Evolutionary conservation across 2,329 filamentous ascomycete genomes (phyloP), one percentile per base, ranked within the genome.

Genomic region (Monosporascus sp.): DNA sequence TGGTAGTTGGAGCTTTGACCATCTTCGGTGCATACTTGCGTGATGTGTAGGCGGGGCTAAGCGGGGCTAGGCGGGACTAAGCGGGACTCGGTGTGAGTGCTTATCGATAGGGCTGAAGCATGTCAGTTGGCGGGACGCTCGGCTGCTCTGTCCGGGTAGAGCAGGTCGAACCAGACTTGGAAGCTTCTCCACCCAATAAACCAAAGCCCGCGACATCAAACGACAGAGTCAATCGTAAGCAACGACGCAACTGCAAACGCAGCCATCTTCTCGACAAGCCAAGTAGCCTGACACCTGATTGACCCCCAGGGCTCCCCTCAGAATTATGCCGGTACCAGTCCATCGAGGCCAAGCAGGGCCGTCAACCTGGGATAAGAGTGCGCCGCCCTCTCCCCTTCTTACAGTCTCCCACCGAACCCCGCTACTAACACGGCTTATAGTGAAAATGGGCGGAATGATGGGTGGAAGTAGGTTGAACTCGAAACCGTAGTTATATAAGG

Each of bases 381-480:
- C 57, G 79, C 65, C 17, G 24, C 20, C 9, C 22, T 43, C 37
- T 9, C 11, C 43, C 6, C 22, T 18, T 14, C n/a, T 17, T 25
- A 7, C 11, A 31, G 17, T 46, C 8, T n/a, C 22, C n/a, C 6
- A 6, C 14, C 3, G 20, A 44, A 15, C 14, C 43, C 66, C 51
- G 52, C 50, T 52, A 60, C 68, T 70, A 65, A 69, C 66, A 25
- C 54, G 54, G 53, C 51, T 61, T 49, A 63, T 70, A 96, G 91
- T 92, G 72, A 97, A 96, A 80, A 97, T 97, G 91, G 94, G 94
- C 64, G 91, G 89, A 58, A 87, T 99, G 87, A 97, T 97, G 91
- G 94, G 94, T 63, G 90, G 91, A 70, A 95, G 93, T 97, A 88
- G 66, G 91, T 83, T 50, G 7, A 37, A 17, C 7, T 11, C 20